Percentiles rank a stretch among this genome's conserved stretches.
Conservation (phyloP, 2,329 filamentous ascomycete genomes). For the Hirsutella minnesotensis region DNA sequence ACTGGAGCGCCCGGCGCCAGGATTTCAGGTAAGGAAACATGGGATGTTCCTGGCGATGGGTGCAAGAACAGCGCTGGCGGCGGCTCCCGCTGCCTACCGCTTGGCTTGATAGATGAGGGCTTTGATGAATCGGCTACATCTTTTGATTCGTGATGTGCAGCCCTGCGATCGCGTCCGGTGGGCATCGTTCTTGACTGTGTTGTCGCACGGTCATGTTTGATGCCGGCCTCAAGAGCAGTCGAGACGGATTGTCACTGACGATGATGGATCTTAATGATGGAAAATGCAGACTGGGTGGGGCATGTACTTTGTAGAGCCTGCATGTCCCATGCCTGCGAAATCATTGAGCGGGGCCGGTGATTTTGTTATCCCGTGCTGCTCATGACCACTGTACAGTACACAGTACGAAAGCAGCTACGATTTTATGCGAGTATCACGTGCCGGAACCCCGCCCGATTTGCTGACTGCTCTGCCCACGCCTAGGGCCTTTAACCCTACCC, state of each 20-base stretch:
- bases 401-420: no score
- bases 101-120: conserved; percentile 30
- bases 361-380: no score
- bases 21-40: conserved; percentile 46
- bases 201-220: no score
- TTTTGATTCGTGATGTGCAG: background rate
- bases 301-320: no score
- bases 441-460: background rate
- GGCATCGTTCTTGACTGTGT: background rate
- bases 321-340: no score
- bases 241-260: no score
- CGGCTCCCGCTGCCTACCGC: conserved; percentile 33
- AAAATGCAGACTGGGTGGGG: no score
- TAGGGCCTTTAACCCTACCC: conserved; percentile 33
- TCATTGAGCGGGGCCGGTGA: no score
- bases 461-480: conserved; percentile 2
- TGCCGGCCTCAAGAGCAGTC: no score
- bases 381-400: no score
- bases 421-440: background rate
- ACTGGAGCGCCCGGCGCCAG: conserved; percentile 23
- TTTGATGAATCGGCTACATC: background rate
- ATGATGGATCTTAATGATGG: no score
- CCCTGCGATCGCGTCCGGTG: background rate
- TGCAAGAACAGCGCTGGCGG: conserved; percentile 73
- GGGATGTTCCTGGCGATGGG: conserved; percentile 65